These are phyloP conservation scores for Bifiguratus adelaidae DNA, from an alignment of 192 early-diverging fungal species.

Conservation along the genomic window DNA sequence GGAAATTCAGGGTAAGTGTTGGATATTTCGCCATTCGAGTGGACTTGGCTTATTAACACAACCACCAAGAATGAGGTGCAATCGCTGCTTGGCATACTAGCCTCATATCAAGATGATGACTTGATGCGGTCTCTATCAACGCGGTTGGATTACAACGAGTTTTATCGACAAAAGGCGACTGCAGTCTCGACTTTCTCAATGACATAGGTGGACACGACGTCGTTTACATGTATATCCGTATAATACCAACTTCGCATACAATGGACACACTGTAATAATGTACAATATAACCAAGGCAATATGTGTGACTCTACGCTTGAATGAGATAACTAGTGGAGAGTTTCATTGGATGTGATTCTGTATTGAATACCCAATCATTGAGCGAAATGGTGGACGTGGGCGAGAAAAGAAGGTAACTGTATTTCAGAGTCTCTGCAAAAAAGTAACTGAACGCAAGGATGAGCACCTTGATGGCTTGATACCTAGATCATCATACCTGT, in stretches of 20 bases:
- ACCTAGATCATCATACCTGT: slow-evolving; percentile 7
- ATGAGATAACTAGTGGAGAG: background rate
- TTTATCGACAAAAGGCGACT: slow-evolving; percentile 21
- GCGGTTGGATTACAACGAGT: slow-evolving; percentile 76
- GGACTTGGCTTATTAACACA: background rate
- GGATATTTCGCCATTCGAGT: background rate
- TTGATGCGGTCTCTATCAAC: slow-evolving; percentile 61
- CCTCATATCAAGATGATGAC: slow-evolving; percentile 55
- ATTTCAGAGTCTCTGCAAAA: background rate
- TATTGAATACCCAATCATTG: background rate
- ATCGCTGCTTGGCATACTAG: slow-evolving; percentile 21
- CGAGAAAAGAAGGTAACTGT: background rate
- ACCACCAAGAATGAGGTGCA: slow-evolving; percentile 23
- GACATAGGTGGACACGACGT: too few species aligned
- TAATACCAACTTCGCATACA: too few species aligned
- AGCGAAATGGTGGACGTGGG: background rate
- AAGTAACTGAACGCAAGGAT: background rate
- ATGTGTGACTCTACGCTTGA: too few species aligned
- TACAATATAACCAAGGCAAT: too few species aligned
- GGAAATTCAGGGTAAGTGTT: slow-evolving; percentile 21
- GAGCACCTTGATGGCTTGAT: too few species aligned
- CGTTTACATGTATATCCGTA: too few species aligned
- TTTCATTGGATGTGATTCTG: background rate
- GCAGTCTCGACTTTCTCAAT: too few species aligned
- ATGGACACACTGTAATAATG: too few species aligned